phyloP scores from a whole-genome alignment of 1,284 basidiomycete genomes.

The Tranzscheliella williamsii region DNA sequence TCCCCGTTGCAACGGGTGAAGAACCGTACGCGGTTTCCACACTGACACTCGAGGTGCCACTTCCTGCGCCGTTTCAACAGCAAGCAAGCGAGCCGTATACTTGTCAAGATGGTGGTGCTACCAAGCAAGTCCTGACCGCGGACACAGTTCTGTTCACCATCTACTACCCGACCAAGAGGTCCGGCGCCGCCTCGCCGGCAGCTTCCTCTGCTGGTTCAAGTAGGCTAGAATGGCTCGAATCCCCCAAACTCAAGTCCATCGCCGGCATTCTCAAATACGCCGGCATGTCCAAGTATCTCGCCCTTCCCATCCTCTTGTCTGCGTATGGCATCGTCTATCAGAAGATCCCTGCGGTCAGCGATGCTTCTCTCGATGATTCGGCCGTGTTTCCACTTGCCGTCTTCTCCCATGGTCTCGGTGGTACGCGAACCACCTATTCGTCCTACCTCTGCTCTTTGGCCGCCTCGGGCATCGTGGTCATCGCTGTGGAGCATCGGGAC shows the following conservation, averaged over 20 bases:
- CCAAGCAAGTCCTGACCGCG: conserved; percentile 28
- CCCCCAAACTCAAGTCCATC: conserved; percentile 32
- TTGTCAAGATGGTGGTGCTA: conserved; percentile 7
- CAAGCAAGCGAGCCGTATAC: conserved; percentile 23
- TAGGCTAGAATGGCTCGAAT: conserved; percentile 30
- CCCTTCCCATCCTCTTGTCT: conserved; percentile 39
- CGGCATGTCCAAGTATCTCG: conserved; percentile 43
- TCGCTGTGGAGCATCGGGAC: conserved; percentile 53
- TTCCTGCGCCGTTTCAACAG: conserved; percentile 19
- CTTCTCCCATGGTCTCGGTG: conserved; percentile 53
- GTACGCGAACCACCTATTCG: conserved; percentile 46
- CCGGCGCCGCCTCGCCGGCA: neutral
- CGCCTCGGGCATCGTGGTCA: conserved; percentile 44
- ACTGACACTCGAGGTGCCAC: conserved; percentile 43
- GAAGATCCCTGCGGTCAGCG: conserved; percentile 18
- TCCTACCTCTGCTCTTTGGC: conserved; percentile 42
- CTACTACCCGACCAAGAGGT: conserved; percentile 41
- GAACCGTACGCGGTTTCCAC: conserved; percentile 42
- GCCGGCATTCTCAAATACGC: conserved; percentile 52
- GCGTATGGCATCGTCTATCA: conserved; percentile 35
- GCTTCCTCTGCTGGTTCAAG: neutral
- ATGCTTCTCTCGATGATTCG: conserved; percentile 5
- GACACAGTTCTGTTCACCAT: conserved; percentile 49
- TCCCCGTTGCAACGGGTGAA: conserved; percentile 8
- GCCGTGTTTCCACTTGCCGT: conserved; percentile 38